These are phyloP conservation scores for Hippophae gyantsensis DNA, from an alignment of 306 rosid genomes.

Conservation along the genomic window DNA sequence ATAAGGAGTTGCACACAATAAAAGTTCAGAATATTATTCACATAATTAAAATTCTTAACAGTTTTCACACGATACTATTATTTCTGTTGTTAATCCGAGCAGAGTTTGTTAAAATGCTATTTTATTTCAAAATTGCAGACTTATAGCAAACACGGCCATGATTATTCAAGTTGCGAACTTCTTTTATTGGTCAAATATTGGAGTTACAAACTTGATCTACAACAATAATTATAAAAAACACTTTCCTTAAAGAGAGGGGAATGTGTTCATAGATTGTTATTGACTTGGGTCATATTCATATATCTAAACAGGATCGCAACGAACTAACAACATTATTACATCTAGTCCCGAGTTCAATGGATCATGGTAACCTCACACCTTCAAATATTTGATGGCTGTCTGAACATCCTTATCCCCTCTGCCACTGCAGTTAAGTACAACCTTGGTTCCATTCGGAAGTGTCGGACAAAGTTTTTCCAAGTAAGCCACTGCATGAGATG, in stretches of 20 bases:
- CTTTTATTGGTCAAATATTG: too few species aligned
- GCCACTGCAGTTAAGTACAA: conserved; percentile 86
- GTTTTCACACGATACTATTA: too few species aligned
- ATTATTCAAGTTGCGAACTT: too few species aligned
- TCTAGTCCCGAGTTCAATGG: background rate
- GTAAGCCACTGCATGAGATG: conserved; percentile 92
- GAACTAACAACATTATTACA: background rate
- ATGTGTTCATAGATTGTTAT: background rate
- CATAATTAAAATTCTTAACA: too few species aligned
- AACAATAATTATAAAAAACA: background rate
- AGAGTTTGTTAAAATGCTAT: too few species aligned
- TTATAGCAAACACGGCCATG: too few species aligned
- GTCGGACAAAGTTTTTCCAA: conserved; percentile 73
- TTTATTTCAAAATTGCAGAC: too few species aligned
- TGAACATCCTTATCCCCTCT: conserved; percentile 96
- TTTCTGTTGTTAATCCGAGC: too few species aligned
- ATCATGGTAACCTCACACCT: conserved; percentile 30
- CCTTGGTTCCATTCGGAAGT: conserved; percentile 62
- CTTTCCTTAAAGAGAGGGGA: background rate
- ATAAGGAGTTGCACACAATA: too few species aligned
- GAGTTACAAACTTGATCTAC: background rate
- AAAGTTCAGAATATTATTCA: too few species aligned
- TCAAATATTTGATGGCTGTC: conserved; percentile 74
- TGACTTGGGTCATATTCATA: background rate
- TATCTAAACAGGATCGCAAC: background rate